phyloP scores from a whole-genome alignment of 805 yeast genomes.

The Schwanniomyces sp. region DNA sequence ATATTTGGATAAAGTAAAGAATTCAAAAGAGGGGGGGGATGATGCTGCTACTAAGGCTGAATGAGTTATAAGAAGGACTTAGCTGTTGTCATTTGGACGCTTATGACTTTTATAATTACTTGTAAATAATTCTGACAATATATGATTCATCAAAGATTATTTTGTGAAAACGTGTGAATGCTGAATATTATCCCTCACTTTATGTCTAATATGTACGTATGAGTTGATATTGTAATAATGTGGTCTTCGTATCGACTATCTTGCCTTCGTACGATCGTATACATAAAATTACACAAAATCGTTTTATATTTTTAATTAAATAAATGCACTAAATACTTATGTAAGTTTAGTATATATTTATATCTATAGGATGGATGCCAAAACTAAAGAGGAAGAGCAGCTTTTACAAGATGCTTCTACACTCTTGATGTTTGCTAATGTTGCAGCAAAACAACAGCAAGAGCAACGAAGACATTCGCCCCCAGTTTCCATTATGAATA shows the following conservation, averaged over 20 bases:
- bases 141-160: not conserved
- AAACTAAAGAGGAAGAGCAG: conserved; percentile 31
- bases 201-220: too few relatives aligned
- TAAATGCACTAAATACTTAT: not conserved
- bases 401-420: conserved; percentile 62
- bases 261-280: not conserved
- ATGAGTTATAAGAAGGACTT: not conserved
- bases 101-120: not conserved
- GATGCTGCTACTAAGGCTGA: not conserved
- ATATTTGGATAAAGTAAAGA: conserved; percentile 46
- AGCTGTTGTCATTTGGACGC: not conserved
- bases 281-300: not conserved
- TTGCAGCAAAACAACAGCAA: conserved; percentile 45
- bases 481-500: conserved; percentile 3
- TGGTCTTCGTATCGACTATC: not conserved
- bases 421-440: conserved; percentile 58
- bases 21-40: conserved; percentile 20
- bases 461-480: conserved; percentile 10
- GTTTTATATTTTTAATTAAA: not conserved
- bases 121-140: not conserved
- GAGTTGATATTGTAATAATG: too few relatives aligned
- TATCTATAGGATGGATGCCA: not conserved
- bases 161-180: not conserved
- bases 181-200: too few relatives aligned
- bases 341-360: not conserved